Conservation (phyloP, 148 eudicot species). For the Polygonum maritimum region DNA sequence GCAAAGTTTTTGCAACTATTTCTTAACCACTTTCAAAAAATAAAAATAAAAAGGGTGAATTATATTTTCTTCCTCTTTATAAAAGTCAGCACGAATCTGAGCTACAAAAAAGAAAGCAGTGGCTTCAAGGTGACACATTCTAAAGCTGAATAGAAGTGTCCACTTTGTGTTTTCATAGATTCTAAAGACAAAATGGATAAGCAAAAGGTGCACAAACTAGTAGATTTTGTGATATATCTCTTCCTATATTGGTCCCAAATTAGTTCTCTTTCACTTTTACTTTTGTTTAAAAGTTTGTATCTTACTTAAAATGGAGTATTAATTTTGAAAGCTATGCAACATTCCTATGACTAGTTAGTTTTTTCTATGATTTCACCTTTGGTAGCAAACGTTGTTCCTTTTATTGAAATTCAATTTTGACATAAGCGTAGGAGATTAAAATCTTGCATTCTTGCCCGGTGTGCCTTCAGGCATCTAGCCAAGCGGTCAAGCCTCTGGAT, state of each 20-base stretch:
- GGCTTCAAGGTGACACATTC: conserved; percentile 6
- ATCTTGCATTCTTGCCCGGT: no score
- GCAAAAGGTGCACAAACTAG: conserved; percentile 3
- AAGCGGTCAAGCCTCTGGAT: no score
- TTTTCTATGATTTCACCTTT: no score
- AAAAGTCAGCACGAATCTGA: background rate
- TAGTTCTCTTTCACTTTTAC: background rate
- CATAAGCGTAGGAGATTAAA: background rate
- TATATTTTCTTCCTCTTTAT: background rate
- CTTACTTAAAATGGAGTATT: background rate
- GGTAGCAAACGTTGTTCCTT: no score
- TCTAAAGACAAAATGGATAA: conserved; percentile 2
- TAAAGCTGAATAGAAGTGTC: conserved; percentile 7
- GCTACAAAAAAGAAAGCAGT: background rate
- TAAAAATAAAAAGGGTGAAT: background rate
- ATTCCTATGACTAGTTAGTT: no score
- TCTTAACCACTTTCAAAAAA: no score
- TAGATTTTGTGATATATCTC: background rate
- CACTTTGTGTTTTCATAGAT: background rate
- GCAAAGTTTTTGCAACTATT: background rate
- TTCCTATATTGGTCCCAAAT: conserved; percentile 8
- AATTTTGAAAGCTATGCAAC: background rate
- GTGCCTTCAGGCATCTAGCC: no score
- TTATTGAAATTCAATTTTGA: background rate
- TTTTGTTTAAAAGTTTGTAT: conserved; percentile 1